These are phyloP conservation scores for Hypoxylon trugodes DNA, from an alignment of 495 filamentous ascomycete species.

Conservation along the genomic window DNA sequence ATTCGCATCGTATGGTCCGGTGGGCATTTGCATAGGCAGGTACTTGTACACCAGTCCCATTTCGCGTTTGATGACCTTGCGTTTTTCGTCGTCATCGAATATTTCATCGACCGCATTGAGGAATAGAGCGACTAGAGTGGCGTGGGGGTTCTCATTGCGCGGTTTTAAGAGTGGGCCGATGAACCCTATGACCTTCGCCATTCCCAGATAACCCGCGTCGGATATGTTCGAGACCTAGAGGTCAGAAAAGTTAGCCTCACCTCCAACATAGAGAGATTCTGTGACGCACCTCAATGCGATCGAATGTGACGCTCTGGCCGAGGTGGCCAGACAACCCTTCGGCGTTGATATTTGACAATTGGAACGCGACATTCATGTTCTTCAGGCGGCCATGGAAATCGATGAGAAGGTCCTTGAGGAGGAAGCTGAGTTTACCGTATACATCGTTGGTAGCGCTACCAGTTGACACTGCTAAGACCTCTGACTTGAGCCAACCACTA, in stretches of 20 bases:
- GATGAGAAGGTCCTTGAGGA: conserved; percentile 31
- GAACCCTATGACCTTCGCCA: not conserved
- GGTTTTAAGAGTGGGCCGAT: conserved; percentile 30
- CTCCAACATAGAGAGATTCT: not conserved
- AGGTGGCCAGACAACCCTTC: conserved; percentile 10
- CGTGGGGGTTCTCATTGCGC: conserved; percentile 34
- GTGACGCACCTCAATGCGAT: conserved; percentile 33
- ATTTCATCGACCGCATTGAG: conserved; percentile 42
- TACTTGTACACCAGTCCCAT: conserved; percentile 10
- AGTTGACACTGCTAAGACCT: conserved; percentile 17
- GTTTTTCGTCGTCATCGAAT: conserved; percentile 15
- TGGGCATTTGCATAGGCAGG: not conserved
- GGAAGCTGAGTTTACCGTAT: conserved; percentile 44
- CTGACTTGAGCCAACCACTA: conserved; percentile 35
- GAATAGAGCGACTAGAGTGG: conserved; percentile 39
- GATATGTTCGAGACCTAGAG: conserved; percentile 30
- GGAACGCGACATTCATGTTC: conserved; percentile 8
- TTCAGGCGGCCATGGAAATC: conserved; percentile 21
- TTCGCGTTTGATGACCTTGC: not conserved
- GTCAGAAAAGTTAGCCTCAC: not conserved
- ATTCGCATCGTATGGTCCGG: conserved; percentile 14
- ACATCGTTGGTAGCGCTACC: conserved; percentile 36
- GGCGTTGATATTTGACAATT: conserved; percentile 21
- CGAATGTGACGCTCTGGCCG: conserved; percentile 2
- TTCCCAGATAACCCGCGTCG: conserved; percentile 32